A percentile compares a stretch with the other conserved stretches of the same genome.
phyloP scores from a whole-genome alignment of 108 stramenopile genomes.

The Schizochytrium sp. region DNA sequence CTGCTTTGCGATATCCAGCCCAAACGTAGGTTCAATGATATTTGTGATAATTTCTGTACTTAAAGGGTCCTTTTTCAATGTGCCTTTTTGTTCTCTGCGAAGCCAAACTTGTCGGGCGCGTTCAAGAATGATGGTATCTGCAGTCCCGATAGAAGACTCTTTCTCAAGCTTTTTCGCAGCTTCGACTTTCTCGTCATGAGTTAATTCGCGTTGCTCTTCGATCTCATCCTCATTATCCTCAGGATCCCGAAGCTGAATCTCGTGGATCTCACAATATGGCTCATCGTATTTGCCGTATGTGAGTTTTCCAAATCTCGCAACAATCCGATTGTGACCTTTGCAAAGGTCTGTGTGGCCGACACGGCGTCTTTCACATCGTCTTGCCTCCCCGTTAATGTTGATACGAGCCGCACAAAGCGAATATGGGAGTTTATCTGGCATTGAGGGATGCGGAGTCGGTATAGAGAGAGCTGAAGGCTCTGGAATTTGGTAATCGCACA shows the following conservation, averaged over 20 bases:
- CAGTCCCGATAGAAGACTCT: background rate
- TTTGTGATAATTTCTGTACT: constrained; percentile 9
- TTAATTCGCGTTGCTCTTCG: background rate
- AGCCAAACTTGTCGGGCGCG: constrained; percentile 19
- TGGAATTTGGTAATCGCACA: constrained; percentile 25
- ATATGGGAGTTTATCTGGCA: constrained; percentile 30
- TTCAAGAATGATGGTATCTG: constrained; percentile 19
- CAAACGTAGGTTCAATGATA: constrained; percentile 44
- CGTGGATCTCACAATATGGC: background rate
- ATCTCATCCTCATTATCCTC: constrained; percentile 7
- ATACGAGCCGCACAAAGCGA: constrained; percentile 33
- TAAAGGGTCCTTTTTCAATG: constrained; percentile 6
- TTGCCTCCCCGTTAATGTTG: background rate
- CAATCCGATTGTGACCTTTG: constrained; percentile 7
- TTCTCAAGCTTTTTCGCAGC: background rate
- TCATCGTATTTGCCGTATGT: constrained; percentile 51
- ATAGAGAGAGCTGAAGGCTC: constrained; percentile 19
- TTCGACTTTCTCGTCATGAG: constrained; percentile 44
- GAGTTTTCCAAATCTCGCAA: constrained; percentile 22
- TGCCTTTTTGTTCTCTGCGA: background rate
- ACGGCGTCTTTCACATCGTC: constrained; percentile 28
- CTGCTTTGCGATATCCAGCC: constrained; percentile 13
- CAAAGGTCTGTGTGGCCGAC: constrained; percentile 37
- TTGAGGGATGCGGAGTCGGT: constrained; percentile 17
- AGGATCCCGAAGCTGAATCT: background rate